These are phyloP conservation scores for Linum tenue DNA, from an alignment of 345 rosid genomes.

Conservation along the genomic window DNA sequence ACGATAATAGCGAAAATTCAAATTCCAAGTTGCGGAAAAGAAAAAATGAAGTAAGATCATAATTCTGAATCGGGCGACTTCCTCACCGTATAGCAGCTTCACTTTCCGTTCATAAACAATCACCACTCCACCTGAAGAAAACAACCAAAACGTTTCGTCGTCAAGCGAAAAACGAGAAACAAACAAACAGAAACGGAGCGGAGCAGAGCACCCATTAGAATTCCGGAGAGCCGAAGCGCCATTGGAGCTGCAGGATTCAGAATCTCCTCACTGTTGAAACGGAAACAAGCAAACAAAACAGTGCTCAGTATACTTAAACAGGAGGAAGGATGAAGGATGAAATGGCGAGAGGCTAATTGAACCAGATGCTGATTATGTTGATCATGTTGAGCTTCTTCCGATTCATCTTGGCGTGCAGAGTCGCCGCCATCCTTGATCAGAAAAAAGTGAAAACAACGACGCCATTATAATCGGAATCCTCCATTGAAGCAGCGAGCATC, in stretches of 20 bases:
- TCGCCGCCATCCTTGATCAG: constrained; percentile 76
- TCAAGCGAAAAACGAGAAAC: not conserved
- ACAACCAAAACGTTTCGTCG: not conserved
- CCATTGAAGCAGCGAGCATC: not conserved
- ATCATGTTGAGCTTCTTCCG: constrained; percentile 64
- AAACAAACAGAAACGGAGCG: not conserved
- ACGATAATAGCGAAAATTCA: too few species aligned
- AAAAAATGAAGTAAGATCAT: too few species aligned
- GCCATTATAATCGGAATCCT: constrained; percentile 1
- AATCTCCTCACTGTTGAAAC: constrained; percentile 75
- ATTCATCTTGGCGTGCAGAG: constrained; percentile 75
- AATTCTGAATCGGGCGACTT: too few species aligned
- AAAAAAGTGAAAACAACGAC: not conserved
- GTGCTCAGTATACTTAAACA: not conserved
- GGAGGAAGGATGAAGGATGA: not conserved
- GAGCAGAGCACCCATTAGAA: constrained; percentile 62
- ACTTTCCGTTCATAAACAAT: constrained; percentile 91
- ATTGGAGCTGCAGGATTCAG: constrained; percentile 79
- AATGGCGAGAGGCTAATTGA: too few species aligned
- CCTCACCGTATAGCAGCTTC: constrained; percentile 65
- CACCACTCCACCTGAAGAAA: constrained; percentile 76
- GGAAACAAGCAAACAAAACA: not conserved
- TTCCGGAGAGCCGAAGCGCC: constrained; percentile 88
- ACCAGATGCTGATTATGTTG: constrained; percentile 65
- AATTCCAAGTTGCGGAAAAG: too few species aligned